Conservation (phyloP, 345 rosid species). For the Dipteronia dyeriana region DNA sequence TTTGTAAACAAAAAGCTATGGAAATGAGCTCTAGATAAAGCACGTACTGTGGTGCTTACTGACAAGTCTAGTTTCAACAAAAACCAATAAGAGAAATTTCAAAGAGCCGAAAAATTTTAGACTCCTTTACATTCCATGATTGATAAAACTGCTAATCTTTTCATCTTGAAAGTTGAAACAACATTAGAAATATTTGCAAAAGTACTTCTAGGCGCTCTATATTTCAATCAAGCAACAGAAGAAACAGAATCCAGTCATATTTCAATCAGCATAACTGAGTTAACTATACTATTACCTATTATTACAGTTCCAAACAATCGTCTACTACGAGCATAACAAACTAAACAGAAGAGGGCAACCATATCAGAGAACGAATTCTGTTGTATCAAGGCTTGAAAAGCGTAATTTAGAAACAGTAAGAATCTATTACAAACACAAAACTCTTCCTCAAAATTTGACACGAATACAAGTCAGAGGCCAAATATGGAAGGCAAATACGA, state of each 20-base stretch:
- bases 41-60: background rate
- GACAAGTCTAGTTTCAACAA: background rate
- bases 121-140: background rate
- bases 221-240: background rate
- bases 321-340: constrained; percentile 6
- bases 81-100: background rate
- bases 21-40: background rate
- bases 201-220: background rate
- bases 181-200: background rate
- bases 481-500: constrained; percentile 1
- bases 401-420: background rate
- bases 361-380: background rate
- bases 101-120: background rate
- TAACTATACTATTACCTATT: background rate
- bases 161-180: background rate
- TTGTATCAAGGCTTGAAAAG: constrained; percentile 2
- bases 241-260: background rate
- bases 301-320: background rate
- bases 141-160: background rate
- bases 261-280: too few species aligned
- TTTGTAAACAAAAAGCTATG: background rate
- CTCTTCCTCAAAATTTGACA: constrained; percentile 14
- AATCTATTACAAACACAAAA: constrained; percentile 16
- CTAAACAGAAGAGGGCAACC: background rate
- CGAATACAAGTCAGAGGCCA: background rate